A percentile compares a stretch with the other conserved stretches of the same genome.
Evolutionary conservation across 2,329 filamentous ascomycete genomes (phyloP).

Genomic region (Fusarium marasasianum): DNA sequence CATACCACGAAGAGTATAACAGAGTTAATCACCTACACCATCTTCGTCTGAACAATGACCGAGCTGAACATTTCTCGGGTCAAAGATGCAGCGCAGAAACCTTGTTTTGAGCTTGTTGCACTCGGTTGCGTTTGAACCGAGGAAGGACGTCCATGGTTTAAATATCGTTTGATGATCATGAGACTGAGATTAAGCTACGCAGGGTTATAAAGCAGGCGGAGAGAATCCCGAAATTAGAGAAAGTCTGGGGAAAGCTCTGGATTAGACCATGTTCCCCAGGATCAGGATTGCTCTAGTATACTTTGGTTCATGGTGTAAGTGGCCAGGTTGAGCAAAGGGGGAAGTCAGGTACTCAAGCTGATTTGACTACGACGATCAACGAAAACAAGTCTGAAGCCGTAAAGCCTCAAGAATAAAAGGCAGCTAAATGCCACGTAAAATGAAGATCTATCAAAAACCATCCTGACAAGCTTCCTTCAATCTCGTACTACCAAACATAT

Average conservation of each 20-base stretch:
- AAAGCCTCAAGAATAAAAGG: not conserved
- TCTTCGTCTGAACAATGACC: not conserved
- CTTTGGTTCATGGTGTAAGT: not conserved
- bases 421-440: not conserved
- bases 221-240: not conserved
- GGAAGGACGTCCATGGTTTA: rapidly evolving
- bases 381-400: not conserved
- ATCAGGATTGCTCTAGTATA: not conserved
- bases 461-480: not conserved
- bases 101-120: not conserved
- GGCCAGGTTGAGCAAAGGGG: not conserved
- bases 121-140: not conserved
- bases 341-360: not conserved
- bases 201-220: not conserved
- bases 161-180: not conserved
- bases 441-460: not conserved
- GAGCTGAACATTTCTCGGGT: not conserved
- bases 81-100: not conserved
- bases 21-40: not conserved
- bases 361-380: not conserved
- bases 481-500: too few species aligned
- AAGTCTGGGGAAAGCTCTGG: not conserved
- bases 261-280: too few species aligned
- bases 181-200: not conserved
- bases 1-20: not conserved